Conservation (phyloP, 164 flowering plant species). For the Cinnamomum micranthum region DNA sequence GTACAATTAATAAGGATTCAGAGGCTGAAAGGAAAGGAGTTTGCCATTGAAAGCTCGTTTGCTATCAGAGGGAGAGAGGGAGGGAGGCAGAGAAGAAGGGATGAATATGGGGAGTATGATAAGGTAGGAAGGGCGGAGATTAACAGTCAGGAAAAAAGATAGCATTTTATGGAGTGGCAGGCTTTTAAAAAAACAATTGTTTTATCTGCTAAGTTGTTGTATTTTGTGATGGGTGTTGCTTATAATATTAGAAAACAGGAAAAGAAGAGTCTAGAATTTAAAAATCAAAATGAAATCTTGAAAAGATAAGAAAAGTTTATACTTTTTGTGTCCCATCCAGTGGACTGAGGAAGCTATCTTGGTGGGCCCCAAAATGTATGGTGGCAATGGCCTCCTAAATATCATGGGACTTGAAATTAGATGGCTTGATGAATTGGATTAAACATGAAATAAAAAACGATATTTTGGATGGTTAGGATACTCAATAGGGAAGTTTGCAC, state of each 20-base stretch:
- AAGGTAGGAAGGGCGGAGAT: slow-evolving; percentile 99
- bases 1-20: neutral
- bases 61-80: slow-evolving; percentile 15
- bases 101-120: slow-evolving; percentile 45
- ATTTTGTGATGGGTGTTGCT: neutral
- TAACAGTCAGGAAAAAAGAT: slow-evolving; percentile 40
- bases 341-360: too few relatives aligned
- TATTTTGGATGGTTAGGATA: too few relatives aligned
- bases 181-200: neutral
- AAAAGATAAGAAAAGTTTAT: too few relatives aligned
- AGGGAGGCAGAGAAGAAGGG: slow-evolving; percentile 18
- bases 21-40: slow-evolving; percentile 18
- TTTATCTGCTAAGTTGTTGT: neutral
- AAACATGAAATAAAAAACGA: too few relatives aligned
- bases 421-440: too few relatives aligned
- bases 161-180: neutral
- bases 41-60: slow-evolving; percentile 17
- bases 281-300: neutral
- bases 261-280: neutral
- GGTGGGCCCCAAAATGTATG: too few relatives aligned
- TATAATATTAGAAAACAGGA: neutral
- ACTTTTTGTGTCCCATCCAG: too few relatives aligned
- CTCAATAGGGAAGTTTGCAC: too few relatives aligned
- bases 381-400: too few relatives aligned
- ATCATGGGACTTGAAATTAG: too few relatives aligned